These are phyloP conservation scores for Capsicum baccatum DNA, from an alignment of 257 asterid species.

Conservation along the genomic window DNA sequence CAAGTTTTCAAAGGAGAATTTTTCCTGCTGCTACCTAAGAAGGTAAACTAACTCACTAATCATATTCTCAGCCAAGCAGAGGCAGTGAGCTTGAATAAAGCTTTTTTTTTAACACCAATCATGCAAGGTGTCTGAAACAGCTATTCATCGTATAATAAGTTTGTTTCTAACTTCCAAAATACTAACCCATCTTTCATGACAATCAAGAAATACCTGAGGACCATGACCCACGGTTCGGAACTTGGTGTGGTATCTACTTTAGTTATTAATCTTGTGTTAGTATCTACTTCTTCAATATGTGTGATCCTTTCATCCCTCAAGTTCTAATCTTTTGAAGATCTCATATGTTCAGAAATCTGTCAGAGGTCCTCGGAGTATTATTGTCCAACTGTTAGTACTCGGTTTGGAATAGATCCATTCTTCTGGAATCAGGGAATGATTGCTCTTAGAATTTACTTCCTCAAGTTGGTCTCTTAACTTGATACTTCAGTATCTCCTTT, in stretches of 20 bases:
- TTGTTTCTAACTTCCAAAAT: constrained; percentile 6
- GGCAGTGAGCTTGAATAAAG: constrained; percentile 16
- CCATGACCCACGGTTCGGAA: background rate
- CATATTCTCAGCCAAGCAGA: constrained; percentile 19
- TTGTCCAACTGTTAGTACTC: constrained; percentile 83
- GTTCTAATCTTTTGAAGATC: background rate
- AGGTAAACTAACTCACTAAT: background rate
- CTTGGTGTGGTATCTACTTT: background rate
- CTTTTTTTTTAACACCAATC: background rate
- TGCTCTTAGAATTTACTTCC: constrained; percentile 78
- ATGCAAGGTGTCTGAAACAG: background rate
- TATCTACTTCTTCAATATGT: background rate
- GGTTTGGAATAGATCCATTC: constrained; percentile 91
- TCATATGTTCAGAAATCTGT: constrained; percentile 67
- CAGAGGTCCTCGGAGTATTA: constrained; percentile 65
- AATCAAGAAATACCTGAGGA: background rate
- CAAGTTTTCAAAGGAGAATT: background rate
- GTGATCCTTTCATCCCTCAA: constrained; percentile 13
- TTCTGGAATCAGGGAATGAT: constrained; percentile 98
- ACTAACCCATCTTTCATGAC: background rate
- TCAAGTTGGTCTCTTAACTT: constrained; percentile 53
- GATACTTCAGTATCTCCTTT: background rate
- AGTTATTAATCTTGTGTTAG: background rate
- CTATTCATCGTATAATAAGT: background rate
- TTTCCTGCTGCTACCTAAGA: background rate